Conservation (phyloP, 352 stramenopile species). For the Pythium phragmiticola region DNA sequence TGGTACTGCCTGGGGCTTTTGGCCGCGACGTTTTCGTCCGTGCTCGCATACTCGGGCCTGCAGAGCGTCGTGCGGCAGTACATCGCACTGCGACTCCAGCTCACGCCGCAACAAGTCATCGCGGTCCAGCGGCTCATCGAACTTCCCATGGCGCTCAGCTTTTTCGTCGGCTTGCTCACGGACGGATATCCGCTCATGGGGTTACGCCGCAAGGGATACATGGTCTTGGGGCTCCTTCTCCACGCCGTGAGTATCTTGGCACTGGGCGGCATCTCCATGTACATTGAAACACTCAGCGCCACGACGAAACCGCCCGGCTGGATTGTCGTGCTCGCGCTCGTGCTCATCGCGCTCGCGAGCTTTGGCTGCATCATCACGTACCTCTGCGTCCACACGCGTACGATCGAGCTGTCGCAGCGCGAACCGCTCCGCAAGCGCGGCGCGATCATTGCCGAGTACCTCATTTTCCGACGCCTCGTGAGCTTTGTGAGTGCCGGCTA, state of each 20-base stretch:
- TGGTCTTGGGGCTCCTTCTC: constrained; percentile 33
- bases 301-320: constrained; percentile 7
- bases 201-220: constrained; percentile 37
- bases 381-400: constrained; percentile 39
- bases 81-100: constrained; percentile 21
- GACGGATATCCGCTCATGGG: constrained; percentile 34
- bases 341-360: constrained; percentile 32
- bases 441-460: constrained; percentile 33
- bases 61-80: constrained; percentile 21
- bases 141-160: constrained; percentile 33
- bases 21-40: constrained; percentile 27
- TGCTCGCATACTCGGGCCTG: constrained; percentile 26
- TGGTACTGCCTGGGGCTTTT: constrained; percentile 25
- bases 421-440: constrained; percentile 34
- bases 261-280: constrained; percentile 24
- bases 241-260: constrained; percentile 21
- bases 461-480: constrained; percentile 35
- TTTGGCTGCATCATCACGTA: constrained; percentile 46
- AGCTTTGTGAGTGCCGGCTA: constrained; percentile 25
- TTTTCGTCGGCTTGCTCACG: constrained; percentile 38
- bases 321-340: constrained; percentile 28
- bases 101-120: constrained; percentile 20
- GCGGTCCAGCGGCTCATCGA: constrained; percentile 34
- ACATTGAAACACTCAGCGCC: constrained; percentile 19
- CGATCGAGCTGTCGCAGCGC: constrained; percentile 43